Evolutionary conservation across 495 filamentous ascomycete genomes (phyloP).

Genomic region (Pseudomonodictys pantanalensis): DNA sequence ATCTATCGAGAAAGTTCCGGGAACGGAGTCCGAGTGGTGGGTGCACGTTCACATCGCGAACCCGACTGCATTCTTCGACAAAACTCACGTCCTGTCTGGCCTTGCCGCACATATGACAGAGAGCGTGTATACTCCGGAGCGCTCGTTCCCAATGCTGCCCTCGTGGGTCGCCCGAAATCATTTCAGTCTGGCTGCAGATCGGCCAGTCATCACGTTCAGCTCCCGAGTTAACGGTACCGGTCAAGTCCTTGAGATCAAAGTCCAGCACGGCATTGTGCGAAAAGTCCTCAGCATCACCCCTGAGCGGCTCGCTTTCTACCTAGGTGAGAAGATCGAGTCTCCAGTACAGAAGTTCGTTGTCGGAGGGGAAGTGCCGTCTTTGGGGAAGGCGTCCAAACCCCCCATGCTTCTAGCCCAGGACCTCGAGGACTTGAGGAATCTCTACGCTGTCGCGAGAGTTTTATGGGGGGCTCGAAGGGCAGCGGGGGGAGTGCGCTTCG

Average conservation of each 20-base stretch:
- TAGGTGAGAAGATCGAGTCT: conserved; percentile 40
- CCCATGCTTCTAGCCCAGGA: neutral
- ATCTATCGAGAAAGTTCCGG: conserved; percentile 65
- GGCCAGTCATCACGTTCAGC: conserved; percentile 79
- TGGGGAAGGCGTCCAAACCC: neutral
- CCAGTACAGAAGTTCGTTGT: conserved; percentile 41
- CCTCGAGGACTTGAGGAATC: conserved; percentile 18
- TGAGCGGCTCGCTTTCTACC: conserved; percentile 49
- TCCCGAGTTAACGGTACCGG: conserved; percentile 66
- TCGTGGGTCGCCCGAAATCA: conserved; percentile 51
- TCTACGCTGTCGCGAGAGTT: conserved; percentile 30
- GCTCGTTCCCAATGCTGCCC: conserved; percentile 72
- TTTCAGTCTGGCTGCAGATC: conserved; percentile 66
- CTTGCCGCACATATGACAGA: conserved; percentile 62
- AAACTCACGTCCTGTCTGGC: conserved; percentile 55
- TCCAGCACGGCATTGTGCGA: conserved; percentile 65
- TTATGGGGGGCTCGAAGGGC: conserved; percentile 21
- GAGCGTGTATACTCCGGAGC: conserved; percentile 73
- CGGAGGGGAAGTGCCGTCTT: conserved; percentile 40
- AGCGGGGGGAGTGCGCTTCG: conserved; percentile 27
- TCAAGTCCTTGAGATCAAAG: conserved; percentile 63
- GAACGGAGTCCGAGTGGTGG: conserved; percentile 57
- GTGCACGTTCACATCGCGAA: conserved; percentile 90
- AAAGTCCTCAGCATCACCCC: conserved; percentile 76
- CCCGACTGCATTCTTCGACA: conserved; percentile 74